These are phyloP conservation scores for Trapa bicornis DNA, from an alignment of 345 rosid genomes.

Conservation along the genomic window DNA sequence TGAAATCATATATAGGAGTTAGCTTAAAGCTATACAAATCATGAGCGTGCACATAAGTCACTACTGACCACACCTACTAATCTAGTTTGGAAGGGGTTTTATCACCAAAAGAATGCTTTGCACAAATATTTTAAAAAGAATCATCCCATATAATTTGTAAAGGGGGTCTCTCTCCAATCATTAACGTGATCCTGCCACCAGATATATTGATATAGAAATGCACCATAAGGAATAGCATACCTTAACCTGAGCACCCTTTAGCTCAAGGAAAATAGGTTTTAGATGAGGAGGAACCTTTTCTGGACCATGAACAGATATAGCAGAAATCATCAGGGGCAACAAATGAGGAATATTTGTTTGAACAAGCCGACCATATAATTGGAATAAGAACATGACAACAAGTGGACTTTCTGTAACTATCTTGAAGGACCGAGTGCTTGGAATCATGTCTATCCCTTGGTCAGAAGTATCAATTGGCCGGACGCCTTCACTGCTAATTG, in stretches of 20 bases:
- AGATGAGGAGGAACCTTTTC: constrained; percentile 80
- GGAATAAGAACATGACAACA: constrained; percentile 97
- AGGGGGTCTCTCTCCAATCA: too few relatives aligned
- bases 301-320: constrained; percentile 93
- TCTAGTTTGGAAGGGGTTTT: too few relatives aligned
- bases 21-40: too few relatives aligned
- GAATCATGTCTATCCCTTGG: constrained; percentile 76
- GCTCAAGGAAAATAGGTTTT: constrained; percentile 78
- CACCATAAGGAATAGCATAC: constrained; percentile 23
- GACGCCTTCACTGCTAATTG: constrained; percentile 46
- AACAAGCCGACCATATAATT: constrained; percentile 81
- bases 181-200: not conserved
- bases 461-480: constrained; percentile 77
- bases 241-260: constrained; percentile 99
- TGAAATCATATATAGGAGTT: too few relatives aligned
- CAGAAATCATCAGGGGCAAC: constrained; percentile 92
- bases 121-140: too few relatives aligned
- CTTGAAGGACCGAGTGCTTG: constrained; percentile 89
- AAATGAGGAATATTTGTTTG: constrained; percentile 90
- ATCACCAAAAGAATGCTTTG: too few relatives aligned
- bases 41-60: too few relatives aligned
- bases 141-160: too few relatives aligned
- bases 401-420: constrained; percentile 96
- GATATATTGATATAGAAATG: not conserved
- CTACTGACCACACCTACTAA: too few relatives aligned